phyloP scores from a whole-genome alignment of 805 yeast genomes.

The Komagataella pseudopastoris region DNA sequence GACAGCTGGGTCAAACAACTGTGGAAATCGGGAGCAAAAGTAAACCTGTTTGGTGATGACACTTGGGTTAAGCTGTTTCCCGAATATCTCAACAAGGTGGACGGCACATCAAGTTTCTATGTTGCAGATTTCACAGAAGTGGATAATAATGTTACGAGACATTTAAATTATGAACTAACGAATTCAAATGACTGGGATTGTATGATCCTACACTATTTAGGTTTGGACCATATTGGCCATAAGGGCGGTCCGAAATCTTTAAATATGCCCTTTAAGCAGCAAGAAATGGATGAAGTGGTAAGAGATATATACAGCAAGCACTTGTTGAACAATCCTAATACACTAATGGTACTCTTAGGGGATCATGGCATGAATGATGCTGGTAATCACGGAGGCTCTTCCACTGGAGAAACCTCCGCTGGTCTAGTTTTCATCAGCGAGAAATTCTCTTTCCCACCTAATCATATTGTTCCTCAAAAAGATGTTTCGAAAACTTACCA shows the following conservation, averaged over 20 bases:
- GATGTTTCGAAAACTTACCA: conserved; percentile 29
- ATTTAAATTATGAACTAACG: conserved; percentile 47
- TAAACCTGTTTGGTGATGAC: conserved; percentile 93
- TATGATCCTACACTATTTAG: conserved; percentile 78
- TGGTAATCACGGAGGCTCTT: conserved; percentile 96
- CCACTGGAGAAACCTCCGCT: conserved; percentile 84
- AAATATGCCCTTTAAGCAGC: conserved; percentile 71
- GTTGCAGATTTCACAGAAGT: conserved; percentile 94
- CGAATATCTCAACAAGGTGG: conserved; percentile 42
- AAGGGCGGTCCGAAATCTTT: conserved; percentile 82
- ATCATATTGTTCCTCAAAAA: conserved; percentile 8
- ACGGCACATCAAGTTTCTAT: conserved; percentile 88
- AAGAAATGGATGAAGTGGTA: conserved; percentile 72
- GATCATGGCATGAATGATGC: conserved; percentile 96
- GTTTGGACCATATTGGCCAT: conserved; percentile 96
- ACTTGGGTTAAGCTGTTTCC: conserved; percentile 95
- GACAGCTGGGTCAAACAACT: conserved; percentile 86
- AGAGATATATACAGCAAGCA: conserved; percentile 27
- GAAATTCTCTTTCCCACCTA: conserved; percentile 22
- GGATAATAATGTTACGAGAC: conserved; percentile 86
- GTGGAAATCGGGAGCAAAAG: conserved; percentile 19
- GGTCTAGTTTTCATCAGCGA: conserved; percentile 63
- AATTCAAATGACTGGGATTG: conserved; percentile 57
- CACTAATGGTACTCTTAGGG: conserved; percentile 69
- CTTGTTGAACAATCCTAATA: conserved; percentile 20